Evolutionary conservation across 257 asterid genomes (phyloP).

Genomic region (Solanum neorickii): DNA sequence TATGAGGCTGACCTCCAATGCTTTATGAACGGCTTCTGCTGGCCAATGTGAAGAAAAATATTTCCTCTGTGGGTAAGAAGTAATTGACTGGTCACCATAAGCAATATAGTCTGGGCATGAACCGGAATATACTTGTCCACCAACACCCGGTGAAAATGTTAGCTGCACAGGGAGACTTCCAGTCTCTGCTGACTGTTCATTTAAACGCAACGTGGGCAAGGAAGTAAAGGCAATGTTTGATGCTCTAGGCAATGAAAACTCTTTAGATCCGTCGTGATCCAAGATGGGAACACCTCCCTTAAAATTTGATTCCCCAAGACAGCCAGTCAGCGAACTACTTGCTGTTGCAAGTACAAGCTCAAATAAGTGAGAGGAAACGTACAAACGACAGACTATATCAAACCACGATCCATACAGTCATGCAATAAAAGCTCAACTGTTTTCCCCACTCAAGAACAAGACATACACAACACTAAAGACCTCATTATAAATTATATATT

Average conservation of each 20-base stretch:
- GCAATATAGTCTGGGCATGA: constrained; percentile 9
- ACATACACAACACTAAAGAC: background rate
- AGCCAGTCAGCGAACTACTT: constrained; percentile 1
- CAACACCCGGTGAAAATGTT: background rate
- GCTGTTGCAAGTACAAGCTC: constrained; percentile 5
- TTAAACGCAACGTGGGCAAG: constrained; percentile 4
- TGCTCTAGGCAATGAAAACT: background rate
- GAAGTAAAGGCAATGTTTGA: constrained; percentile 7
- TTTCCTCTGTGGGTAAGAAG: constrained; percentile 2
- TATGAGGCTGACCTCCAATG: constrained; percentile 24
- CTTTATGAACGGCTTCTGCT: constrained; percentile 10
- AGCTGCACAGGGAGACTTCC: constrained; percentile 12
- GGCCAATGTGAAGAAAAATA: constrained; percentile 22
- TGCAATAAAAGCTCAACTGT: background rate
- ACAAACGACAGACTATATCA: background rate
- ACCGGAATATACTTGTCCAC: constrained; percentile 1
- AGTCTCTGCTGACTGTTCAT: background rate
- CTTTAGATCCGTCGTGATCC: background rate
- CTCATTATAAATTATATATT: background rate
- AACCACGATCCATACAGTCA: background rate
- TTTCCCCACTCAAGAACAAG: background rate
- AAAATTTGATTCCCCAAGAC: background rate
- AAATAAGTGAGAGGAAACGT: background rate
- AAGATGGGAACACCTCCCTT: background rate
- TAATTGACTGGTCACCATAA: background rate